These are phyloP conservation scores for Apiospora arundinis DNA, from an alignment of 2,329 filamentous ascomycete genomes.

Conservation along the genomic window DNA sequence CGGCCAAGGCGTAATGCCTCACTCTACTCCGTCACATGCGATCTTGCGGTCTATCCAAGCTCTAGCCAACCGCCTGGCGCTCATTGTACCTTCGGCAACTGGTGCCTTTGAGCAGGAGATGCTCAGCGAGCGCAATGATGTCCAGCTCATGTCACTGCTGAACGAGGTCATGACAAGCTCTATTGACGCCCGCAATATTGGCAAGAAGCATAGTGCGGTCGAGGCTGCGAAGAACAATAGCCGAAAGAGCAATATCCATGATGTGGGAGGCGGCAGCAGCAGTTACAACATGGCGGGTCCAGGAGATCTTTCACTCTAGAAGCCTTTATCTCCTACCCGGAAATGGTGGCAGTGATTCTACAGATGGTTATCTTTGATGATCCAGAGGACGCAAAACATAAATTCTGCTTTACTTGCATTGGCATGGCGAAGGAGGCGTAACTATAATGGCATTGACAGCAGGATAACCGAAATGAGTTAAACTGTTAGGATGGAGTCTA, in stretches of 20 bases:
- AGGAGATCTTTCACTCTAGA: conserved; percentile 15
- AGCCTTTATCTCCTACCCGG: no score
- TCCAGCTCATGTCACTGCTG: conserved; percentile 78
- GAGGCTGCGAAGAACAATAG: conserved; percentile 48
- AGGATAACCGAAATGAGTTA: conserved; percentile 19
- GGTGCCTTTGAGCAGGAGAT: conserved; percentile 73
- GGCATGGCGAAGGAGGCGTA: conserved; percentile 43
- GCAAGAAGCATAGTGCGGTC: conserved; percentile 73
- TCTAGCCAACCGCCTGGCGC: conserved; percentile 80
- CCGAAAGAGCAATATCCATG: conserved; percentile 31
- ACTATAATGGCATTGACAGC: not conserved
- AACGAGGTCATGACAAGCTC: conserved; percentile 77
- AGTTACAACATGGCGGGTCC: conserved; percentile 27
- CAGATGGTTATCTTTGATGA: not conserved
- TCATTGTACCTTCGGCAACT: conserved; percentile 76
- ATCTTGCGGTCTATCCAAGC: conserved; percentile 89
- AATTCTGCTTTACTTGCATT: conserved; percentile 33
- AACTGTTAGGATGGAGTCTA: not conserved
- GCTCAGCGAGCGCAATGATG: conserved; percentile 81
- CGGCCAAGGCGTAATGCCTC: conserved; percentile 41
- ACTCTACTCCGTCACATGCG: conserved; percentile 63
- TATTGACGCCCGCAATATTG: conserved; percentile 73
- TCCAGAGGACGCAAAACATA: not conserved
- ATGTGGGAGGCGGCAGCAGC: conserved; percentile 25
- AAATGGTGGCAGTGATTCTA: no score